Evolutionary conservation across 768 basidiomycete species (phyloP).

Genomic region (Lactarius sanguifluus): DNA sequence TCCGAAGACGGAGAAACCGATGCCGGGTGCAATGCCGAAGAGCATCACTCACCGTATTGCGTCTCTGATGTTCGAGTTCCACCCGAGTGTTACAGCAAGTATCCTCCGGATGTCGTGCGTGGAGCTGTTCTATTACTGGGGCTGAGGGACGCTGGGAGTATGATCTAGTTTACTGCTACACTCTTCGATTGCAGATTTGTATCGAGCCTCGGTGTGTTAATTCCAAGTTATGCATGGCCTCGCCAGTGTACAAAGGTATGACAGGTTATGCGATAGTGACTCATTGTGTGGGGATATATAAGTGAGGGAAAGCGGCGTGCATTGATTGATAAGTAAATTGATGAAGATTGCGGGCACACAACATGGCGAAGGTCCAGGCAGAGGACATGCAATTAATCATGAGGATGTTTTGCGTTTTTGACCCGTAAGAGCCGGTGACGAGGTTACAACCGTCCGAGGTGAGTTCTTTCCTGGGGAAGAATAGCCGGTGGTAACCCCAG

Average conservation of each 20-base stretch:
- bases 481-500: not conserved
- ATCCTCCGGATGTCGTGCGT: slow-evolving; percentile 34
- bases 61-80: slow-evolving; percentile 26
- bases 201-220: slow-evolving; percentile 22
- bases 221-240: slow-evolving; percentile 21
- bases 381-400: slow-evolving; percentile 7
- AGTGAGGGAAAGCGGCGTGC: slow-evolving; percentile 22
- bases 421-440: slow-evolving; percentile 40
- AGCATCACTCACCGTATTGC: slow-evolving; percentile 2
- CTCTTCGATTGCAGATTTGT: slow-evolving; percentile 21
- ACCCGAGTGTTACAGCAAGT: slow-evolving; percentile 29
- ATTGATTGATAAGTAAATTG: slow-evolving; percentile 28
- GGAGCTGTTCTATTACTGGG: slow-evolving; percentile 36
- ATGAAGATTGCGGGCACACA: slow-evolving; percentile 25
- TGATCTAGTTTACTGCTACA: slow-evolving; percentile 16
- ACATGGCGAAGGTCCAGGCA: slow-evolving; percentile 4
- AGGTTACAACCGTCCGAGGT: not conserved
- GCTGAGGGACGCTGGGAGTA: slow-evolving; percentile 8
- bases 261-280: slow-evolving; percentile 18
- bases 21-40: slow-evolving; percentile 17
- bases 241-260: slow-evolving; percentile 31
- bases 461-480: slow-evolving; percentile 18
- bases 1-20: slow-evolving; percentile 29
- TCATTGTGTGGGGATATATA: slow-evolving; percentile 13
- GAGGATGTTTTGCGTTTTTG: slow-evolving; percentile 57